Conservation (phyloP, 2,329 filamentous ascomycete genomes). For the Penicillium sp. region DNA sequence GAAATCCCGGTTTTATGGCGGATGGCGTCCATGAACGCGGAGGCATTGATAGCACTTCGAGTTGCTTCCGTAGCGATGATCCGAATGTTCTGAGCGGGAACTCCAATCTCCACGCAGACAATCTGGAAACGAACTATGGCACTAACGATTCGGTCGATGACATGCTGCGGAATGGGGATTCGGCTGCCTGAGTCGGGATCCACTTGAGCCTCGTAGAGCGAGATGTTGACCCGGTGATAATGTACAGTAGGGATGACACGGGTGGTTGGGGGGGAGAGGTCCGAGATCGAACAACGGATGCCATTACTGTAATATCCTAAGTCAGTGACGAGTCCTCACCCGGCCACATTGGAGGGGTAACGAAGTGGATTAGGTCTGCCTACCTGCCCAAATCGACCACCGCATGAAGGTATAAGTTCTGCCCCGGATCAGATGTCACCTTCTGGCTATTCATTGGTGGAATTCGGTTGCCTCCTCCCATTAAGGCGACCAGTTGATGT, state of each 20-base stretch:
- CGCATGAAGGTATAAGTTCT: slow-evolving; percentile 22
- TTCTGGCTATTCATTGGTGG: background rate
- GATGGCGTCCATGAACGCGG: slow-evolving; percentile 60
- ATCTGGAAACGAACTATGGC: slow-evolving; percentile 61
- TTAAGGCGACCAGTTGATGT: background rate
- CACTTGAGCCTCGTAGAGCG: slow-evolving; percentile 68
- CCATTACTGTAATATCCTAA: slow-evolving; percentile 55
- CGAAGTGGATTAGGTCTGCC: background rate
- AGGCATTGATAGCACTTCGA: slow-evolving; percentile 64
- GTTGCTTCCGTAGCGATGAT: slow-evolving; percentile 86
- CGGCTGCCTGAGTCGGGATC: slow-evolving; percentile 30
- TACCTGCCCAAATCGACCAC: slow-evolving; percentile 36
- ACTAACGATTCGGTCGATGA: slow-evolving; percentile 56
- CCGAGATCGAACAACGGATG: slow-evolving; percentile 80
- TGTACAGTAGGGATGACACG: slow-evolving; percentile 72
- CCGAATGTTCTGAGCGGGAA: slow-evolving; percentile 54
- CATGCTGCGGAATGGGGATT: slow-evolving; percentile 49
- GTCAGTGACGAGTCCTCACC: background rate
- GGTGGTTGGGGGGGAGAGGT: slow-evolving; percentile 59
- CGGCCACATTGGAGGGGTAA: background rate
- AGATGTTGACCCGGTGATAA: slow-evolving; percentile 67
- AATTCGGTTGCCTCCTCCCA: slow-evolving; percentile 5
- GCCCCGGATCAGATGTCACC: background rate
- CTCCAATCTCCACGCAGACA: slow-evolving; percentile 59
- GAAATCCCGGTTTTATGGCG: slow-evolving; percentile 52